phyloP scores from a whole-genome alignment of 805 yeast genomes.

The Pichia rugopelliculosa region DNA sequence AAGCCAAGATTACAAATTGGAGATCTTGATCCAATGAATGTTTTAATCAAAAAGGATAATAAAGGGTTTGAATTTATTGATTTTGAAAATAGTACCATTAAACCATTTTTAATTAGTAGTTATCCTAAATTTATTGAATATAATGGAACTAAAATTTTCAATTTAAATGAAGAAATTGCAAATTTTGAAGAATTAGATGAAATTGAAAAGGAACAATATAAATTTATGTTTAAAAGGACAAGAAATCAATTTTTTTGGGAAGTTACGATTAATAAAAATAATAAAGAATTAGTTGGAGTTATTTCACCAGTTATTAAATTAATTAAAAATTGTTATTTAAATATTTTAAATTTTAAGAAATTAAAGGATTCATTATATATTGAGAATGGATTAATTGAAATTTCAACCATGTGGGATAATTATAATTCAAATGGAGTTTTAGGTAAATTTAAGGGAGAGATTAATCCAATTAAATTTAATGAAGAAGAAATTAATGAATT shows the following conservation, averaged over 20 bases:
- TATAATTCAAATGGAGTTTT: slow-evolving; percentile 53
- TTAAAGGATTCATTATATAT: slow-evolving; percentile 56
- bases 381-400: slow-evolving; percentile 58
- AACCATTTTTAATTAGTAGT: slow-evolving; percentile 72
- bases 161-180: slow-evolving; percentile 66
- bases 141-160: slow-evolving; percentile 81
- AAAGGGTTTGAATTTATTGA: slow-evolving; percentile 55
- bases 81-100: slow-evolving; percentile 72
- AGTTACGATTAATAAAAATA: slow-evolving; percentile 54
- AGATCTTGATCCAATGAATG: slow-evolving; percentile 88
- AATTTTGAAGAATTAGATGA: slow-evolving; percentile 61
- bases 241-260: slow-evolving; percentile 92
- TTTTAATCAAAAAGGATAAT: slow-evolving; percentile 41
- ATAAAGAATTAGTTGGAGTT: slow-evolving; percentile 64
- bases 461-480: slow-evolving; percentile 55
- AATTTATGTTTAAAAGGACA: slow-evolving; percentile 81
- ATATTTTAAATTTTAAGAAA: slow-evolving; percentile 50
- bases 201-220: slow-evolving; percentile 69
- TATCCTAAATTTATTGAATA: slow-evolving; percentile 82
- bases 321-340: slow-evolving; percentile 55
- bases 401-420: slow-evolving; percentile 62
- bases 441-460: slow-evolving; percentile 23
- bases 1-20: slow-evolving; percentile 72
- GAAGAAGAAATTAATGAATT: slow-evolving; percentile 54
- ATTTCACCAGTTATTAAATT: slow-evolving; percentile 77